Evolutionary conservation across 2,329 filamentous ascomycete species (phyloP), one percentile per base, ranked within the genome.

Genomic region (Clonostachys sp.): DNA sequence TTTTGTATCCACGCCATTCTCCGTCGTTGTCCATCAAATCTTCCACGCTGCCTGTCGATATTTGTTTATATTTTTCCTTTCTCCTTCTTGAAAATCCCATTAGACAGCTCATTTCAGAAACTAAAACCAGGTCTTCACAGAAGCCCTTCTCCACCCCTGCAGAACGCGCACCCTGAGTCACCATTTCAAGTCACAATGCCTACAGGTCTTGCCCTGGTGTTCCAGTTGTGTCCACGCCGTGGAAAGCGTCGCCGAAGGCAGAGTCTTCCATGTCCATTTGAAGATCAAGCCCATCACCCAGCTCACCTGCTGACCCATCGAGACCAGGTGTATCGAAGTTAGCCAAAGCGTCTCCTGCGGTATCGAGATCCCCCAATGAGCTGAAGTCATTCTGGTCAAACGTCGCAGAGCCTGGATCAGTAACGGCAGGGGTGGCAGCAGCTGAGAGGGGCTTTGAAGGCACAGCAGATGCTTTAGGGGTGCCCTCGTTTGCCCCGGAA

Each of bases 171-270:
- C 24, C 24, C 24, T 10, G 24, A 30, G 24, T 30, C 24, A 30
- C 24, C 24, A 30, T 30, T 30, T 30, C 24, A 30, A 30, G 24
- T 39, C 36, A 39, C 36, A 36, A 35, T 42, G 34, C 46, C 48
- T 62, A 68, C 59, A 69, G 60, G 46, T 66, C 60, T 16, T 63
- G 61, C 20, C 57, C 63, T 3, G 67, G 66, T 30, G 68, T 72
- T 45, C 57, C 63, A 10, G 61, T 61, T 40, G 60, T 57, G 33
- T 73, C 75, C 12, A 83, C 77, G 5, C 78, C 81, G 56, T 91
- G 87, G 66, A 92, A 89, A 1, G 89, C 89, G 56, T 94, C 87
- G 4, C 87, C 89, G 68, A 94, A 94, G 2, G 87, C 89, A 35
- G 85, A 89, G 58, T 91, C 86, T 42, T 89, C 86, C 72, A 90